Base-by-base conservation (phyloP, 2,329 filamentous ascomycete genomes). In the Periconia sp. region DNA sequence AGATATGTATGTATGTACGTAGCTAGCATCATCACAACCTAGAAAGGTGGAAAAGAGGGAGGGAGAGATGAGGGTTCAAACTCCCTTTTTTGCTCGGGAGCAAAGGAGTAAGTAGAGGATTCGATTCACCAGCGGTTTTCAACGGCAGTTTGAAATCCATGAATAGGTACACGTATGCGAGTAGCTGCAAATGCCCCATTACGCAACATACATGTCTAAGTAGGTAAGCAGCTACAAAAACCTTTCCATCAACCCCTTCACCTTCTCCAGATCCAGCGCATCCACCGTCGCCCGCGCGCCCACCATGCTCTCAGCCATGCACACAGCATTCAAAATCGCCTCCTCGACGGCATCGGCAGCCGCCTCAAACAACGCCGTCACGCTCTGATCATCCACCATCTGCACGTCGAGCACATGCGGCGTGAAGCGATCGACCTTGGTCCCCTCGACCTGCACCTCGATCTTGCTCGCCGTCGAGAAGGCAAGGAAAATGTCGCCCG, bases 401-500 rank as follows among this genome's bases (percentile, higher is more conserved):
- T 81, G 73, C 0, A 82, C 72, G 0, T 64, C 72, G 37, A 84
- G 76, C 5, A 78, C 71, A 20, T 72, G 69, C 0, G 74, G 73
- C 5, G 61, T 70, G 68, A 67, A 74, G 11, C 65, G 68, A 57
- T 74, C 70, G 3, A 62, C 61, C 3, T 66, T 56, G 7, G 61
- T 65, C 41, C 66, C 52, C n/a, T 43, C 51, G 7, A 70, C 73
- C 60, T 81, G 78, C 37, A 80, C 75, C 2, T 74, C 72, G 1
- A 85, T 71, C 42, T 76, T 74, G 54, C 81, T 84, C 6, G 77
- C 85, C 0, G 85, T 89, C 8, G 84, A 88, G 54, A 89, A 83
- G 3, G 86, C 85, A 2, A 89, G 74, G 64, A 88, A 87, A 54
- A 89, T 83, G 55, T 89, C 86, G 0, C 86, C 86, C 0, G 84